Base-by-base conservation (phyloP, 306 rosid species). In the Myrica gale region DNA sequence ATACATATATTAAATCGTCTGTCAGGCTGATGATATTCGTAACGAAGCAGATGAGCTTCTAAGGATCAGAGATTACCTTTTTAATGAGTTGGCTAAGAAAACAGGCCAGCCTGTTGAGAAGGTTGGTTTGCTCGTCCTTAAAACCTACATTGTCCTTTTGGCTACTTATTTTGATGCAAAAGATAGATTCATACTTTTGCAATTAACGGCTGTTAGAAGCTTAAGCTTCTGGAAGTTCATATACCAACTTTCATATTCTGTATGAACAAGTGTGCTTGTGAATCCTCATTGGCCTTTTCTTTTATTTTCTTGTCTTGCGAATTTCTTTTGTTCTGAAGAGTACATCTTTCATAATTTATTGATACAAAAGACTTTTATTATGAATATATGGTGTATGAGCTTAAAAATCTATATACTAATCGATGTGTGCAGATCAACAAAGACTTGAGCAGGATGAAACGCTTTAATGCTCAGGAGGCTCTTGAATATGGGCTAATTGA, bases 401-500 rank as follows among this genome's bases (percentile, higher is more conserved):
- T 26, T 50, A 68, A 57, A 68, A 77, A 68, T 70, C 72, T 67
- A 78, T 67, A 78, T 52, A 3, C 82, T 62, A 62, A 77, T 74
- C 68, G 82, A 21, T 78, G 15, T 74, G 60, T 86, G 80, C 90
- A 90, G 97, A 89, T 92, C 69, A 57, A 72, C 80, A 67, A 82
- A 78, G 98, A 95, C 86, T 80, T 91, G 67, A 74, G 92, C 65
- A 77, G 89, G 80, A 75, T 84, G 88, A 92, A 89, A 86, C 92
- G 88, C 8, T 92, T 92, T 61, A 81, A 73, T 80, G 82, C 99
- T 48, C 89, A 85, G 78, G 91, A 88, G 81, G 97, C 99, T 83
- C 85, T 92, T 46, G 99, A 95, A n/a, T 95, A 95, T 63, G 99
- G 99, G 61, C 87, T 95, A 71, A 83, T 95, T 46, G 99, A 95